Evolutionary conservation across 352 stramenopile genomes (phyloP).

Genomic region (Phytophthora aleatoria): DNA sequence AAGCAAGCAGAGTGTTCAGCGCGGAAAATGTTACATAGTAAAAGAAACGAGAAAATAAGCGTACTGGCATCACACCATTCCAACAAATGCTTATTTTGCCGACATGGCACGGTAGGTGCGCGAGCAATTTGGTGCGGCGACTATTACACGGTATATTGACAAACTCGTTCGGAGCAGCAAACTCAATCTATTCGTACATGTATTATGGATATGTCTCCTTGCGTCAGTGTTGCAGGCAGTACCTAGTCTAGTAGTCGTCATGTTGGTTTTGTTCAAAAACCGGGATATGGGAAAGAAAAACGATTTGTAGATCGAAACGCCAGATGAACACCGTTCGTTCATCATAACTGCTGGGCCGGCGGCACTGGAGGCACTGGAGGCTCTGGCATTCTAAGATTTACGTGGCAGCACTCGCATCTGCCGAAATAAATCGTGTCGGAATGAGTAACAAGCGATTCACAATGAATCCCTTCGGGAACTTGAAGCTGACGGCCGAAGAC

Average conservation of each 20-base stretch:
- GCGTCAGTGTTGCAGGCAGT: background rate
- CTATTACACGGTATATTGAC: no score
- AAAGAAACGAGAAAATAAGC: no score
- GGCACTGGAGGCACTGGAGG: background rate
- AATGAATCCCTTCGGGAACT: background rate
- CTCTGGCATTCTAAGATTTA: background rate
- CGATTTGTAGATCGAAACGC: background rate
- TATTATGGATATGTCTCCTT: background rate
- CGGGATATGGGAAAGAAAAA: background rate
- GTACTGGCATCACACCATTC: no score
- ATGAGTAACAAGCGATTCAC: constrained; percentile 1
- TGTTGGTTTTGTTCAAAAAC: background rate
- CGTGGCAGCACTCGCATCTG: background rate
- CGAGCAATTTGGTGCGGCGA: no score
- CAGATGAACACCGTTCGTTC: background rate
- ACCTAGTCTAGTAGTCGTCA: background rate
- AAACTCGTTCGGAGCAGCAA: no score
- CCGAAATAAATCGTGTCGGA: background rate
- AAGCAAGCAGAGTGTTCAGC: no score
- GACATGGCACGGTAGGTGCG: no score
- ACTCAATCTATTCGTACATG: no score
- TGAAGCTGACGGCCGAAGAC: background rate
- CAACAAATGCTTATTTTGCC: no score
- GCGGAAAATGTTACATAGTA: no score
- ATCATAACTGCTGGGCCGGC: background rate